Conservation (phyloP, 768 basidiomycete genomes). For the Lactarius akahatsu region DNA sequence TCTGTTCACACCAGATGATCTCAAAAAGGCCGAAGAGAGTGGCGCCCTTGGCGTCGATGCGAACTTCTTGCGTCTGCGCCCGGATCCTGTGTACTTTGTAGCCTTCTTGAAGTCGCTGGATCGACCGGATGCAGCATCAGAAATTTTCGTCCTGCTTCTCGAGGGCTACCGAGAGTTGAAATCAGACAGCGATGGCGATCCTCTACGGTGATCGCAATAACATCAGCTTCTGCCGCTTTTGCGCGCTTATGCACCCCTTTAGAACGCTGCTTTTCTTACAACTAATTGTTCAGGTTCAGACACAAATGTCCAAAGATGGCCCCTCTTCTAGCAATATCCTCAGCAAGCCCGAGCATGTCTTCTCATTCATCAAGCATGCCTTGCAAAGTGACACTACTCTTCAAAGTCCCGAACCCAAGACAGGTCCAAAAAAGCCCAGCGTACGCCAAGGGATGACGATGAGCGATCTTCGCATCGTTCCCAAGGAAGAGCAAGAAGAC, state of each 20-base stretch:
- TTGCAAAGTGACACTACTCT: constrained; percentile 43
- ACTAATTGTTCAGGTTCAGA: constrained; percentile 79
- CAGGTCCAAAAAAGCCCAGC: constrained; percentile 3
- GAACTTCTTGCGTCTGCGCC: constrained; percentile 66
- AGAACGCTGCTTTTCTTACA: constrained; percentile 77
- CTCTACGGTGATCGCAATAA: constrained; percentile 46
- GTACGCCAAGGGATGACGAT: constrained; percentile 33
- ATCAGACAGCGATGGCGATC: constrained; percentile 43
- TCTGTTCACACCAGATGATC: constrained; percentile 54
- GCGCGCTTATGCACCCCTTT: constrained; percentile 13
- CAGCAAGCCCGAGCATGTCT: constrained; percentile 63
- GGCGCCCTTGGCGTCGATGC: constrained; percentile 50
- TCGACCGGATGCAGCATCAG: constrained; percentile 67
- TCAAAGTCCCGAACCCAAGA: constrained; percentile 19
- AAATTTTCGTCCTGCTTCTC: constrained; percentile 70
- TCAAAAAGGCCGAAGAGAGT: constrained; percentile 40
- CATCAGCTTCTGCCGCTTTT: background rate
- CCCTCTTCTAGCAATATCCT: constrained; percentile 57
- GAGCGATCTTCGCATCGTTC: constrained; percentile 41
- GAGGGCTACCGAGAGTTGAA: constrained; percentile 60
- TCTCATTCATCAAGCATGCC: constrained; percentile 82
- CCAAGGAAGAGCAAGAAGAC: constrained; percentile 36
- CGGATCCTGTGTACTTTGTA: constrained; percentile 72
- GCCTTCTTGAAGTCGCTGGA: constrained; percentile 62
- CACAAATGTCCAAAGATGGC: constrained; percentile 52